A percentile compares a stretch with the other conserved stretches of the same genome.
These are phyloP conservation scores for Anacardium occidentale DNA, from an alignment of 345 rosid genomes.

Conservation along the genomic window DNA sequence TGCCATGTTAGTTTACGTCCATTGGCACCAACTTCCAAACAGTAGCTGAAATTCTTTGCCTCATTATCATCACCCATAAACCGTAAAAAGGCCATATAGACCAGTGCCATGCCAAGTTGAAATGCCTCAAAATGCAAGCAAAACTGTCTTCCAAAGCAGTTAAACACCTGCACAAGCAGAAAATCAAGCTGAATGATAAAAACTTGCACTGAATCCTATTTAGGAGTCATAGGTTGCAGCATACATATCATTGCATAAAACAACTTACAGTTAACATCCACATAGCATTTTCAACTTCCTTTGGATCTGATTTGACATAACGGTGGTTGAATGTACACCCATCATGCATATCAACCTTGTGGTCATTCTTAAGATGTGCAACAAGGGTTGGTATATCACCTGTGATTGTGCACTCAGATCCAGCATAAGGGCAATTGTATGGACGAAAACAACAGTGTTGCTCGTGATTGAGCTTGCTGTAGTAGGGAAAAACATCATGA, in stretches of 20 bases:
- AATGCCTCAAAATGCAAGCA: conserved; percentile 96
- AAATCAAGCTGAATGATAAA: conserved; percentile 1
- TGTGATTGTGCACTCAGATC: conserved; percentile 60
- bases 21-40: conserved; percentile 77
- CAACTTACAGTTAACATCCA: conserved; percentile 79
- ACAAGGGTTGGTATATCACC: conserved; percentile 68
- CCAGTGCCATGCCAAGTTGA: conserved; percentile 76
- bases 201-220: background rate
- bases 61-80: conserved; percentile 94
- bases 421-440: conserved; percentile 74
- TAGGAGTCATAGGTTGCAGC: background rate
- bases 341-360: conserved; percentile 77
- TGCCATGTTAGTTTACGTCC: conserved; percentile 79
- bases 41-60: conserved; percentile 78
- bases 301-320: conserved; percentile 79
- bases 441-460: conserved; percentile 55
- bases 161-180: conserved; percentile 56
- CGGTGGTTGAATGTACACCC: conserved; percentile 81
- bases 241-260: background rate
- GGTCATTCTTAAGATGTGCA: conserved; percentile 73
- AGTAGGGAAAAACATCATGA: conserved; percentile 57
- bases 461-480: conserved; percentile 63
- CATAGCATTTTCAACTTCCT: conserved; percentile 77
- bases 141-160: conserved; percentile 88
- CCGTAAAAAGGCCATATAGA: conserved; percentile 85